phyloP scores from a whole-genome alignment of 768 basidiomycete genomes.

The Boletus subparvulus region DNA sequence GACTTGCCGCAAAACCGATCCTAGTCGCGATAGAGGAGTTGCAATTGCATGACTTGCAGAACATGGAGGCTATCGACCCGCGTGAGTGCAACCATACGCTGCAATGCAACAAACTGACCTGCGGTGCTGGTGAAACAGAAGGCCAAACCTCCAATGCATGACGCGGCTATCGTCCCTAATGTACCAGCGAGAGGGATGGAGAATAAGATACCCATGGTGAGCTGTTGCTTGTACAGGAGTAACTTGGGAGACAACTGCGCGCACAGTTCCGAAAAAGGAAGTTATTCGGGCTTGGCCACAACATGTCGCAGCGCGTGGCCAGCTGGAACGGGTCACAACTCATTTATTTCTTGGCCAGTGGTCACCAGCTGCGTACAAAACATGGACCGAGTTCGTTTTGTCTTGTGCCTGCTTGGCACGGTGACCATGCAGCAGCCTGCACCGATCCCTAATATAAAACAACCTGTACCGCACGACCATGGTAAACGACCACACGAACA shows the following conservation, averaged over 20 bases:
- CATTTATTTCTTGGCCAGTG: too few species aligned
- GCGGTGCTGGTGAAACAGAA: constrained; percentile 88
- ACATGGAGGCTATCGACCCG: constrained; percentile 72
- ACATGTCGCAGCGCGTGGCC: too few species aligned
- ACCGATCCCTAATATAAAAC: too few species aligned
- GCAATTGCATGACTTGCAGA: constrained; percentile 98
- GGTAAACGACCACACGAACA: too few species aligned
- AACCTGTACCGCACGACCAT: too few species aligned
- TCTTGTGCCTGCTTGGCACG: too few species aligned
- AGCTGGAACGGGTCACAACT: too few species aligned
- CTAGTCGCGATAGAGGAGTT: constrained; percentile 98
- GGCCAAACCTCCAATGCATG: constrained; percentile 78
- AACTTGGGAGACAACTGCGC: neutral
- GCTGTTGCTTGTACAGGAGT: neutral
- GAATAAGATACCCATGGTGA: constrained; percentile 66
- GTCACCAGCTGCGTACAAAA: too few species aligned
- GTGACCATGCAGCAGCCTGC: too few species aligned
- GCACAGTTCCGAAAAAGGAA: constrained; percentile 1
- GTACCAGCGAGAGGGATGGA: constrained; percentile 72
- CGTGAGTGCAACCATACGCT: constrained; percentile 7
- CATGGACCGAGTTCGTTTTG: too few species aligned
- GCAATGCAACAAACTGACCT: constrained; percentile 44
- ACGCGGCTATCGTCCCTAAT: constrained; percentile 71
- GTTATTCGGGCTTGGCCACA: too few species aligned
- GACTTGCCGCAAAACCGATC: constrained; percentile 86